Base-by-base conservation (phyloP, 1,139 yeast species). In the Arxiozyma slooffiae region DNA sequence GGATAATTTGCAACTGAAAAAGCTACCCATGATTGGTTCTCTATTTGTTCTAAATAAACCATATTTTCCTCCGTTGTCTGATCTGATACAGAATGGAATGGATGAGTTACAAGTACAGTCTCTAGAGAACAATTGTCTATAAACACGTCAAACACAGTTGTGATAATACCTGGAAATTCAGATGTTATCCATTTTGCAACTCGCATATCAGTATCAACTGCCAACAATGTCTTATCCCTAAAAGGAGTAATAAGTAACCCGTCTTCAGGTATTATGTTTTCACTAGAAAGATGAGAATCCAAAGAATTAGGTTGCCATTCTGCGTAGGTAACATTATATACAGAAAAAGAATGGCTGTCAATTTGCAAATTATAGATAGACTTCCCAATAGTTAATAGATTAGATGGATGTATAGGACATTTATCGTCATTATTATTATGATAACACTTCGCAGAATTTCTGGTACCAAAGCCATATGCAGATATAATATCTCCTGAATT, bases 271-370 rank as follows among this genome's bases (percentile, higher is more conserved):
- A 75, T 72, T 53, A 73, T 73, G 57, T 83, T 74, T 53, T 74
- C 73, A 23, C 57, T 55, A 1, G 68, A 80, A 53, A 90, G 72
- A 62, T 85, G 92, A 41, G 75, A 73, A 64, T 92, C 96, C 53
- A 90, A 73, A 57, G 88, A 82, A 67, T 90, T 90, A 26, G 96
- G 96, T 7, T 95, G 95, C 97, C 97, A 92, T 49, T 84, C 79
- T 1, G 95, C 76, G 63, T 85, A 90, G 0, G 94, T 82, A 14
- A 92, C 89, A 62, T 89, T 86, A 95, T 96, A 90, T 3, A 79
- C 75, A 2, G 82, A 71, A 50, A 81, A 81, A 47, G 82, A 76
- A 59, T 78, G 80, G 6, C 95, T 82, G 64, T 80, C 80, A 20
- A 83, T 81, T 11, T 78, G 75, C 24, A 83, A 69, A 49, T 77